Evolutionary conservation across 176 grass and related monocot genomes (phyloP), one percentile per base, ranked within the genome.

Genomic region (Zizania latifolia): DNA sequence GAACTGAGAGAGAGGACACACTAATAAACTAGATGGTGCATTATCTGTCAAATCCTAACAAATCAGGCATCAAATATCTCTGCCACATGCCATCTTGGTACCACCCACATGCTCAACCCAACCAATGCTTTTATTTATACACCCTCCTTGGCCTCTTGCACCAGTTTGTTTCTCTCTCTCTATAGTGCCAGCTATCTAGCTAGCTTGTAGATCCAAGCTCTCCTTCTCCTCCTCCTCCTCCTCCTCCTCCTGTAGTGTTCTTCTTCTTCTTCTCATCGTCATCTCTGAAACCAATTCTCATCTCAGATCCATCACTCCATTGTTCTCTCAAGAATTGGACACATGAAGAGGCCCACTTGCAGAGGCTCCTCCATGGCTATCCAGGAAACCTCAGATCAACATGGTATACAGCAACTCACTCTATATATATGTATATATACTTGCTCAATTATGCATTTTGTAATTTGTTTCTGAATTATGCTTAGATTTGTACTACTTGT

Each of bases 271-370:
- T 54, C 13, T 58, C 44, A 46, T 5, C 6, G 16, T 46, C 44
- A 14, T 1, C 19, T 19, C 44, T 19, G n/a, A n/a, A n/a, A 33
- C 17, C 6, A 6, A 1, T 11, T 27, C n/a, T 37, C 54, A 31
- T 71, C 38, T 46, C 53, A 69, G 77, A 74, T 80, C 83, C 24
- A 84, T 56, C 38, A 40, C 14, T 73, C 58, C 68, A 54, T 75
- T 62, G 70, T 40, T 37, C 28, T 34, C 57, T 65, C 59, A 62
- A 76, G 72, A 51, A 75, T 26, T 75, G 29, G 41, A 68, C 19
- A 38, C 32, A 93, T 90, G 91, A 93, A 83, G 84, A 90, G 84
- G 74, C 84, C 72, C 53, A 69, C 50, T n/a, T 55, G 57, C 67
- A 84, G 71, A 74, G 61, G 79, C 48, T 65, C 73, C 62, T 60